A percentile compares a stretch with the other conserved stretches of the same genome.
Evolutionary conservation across 345 rosid genomes (phyloP).

Genomic region (Anacardium occidentale): DNA sequence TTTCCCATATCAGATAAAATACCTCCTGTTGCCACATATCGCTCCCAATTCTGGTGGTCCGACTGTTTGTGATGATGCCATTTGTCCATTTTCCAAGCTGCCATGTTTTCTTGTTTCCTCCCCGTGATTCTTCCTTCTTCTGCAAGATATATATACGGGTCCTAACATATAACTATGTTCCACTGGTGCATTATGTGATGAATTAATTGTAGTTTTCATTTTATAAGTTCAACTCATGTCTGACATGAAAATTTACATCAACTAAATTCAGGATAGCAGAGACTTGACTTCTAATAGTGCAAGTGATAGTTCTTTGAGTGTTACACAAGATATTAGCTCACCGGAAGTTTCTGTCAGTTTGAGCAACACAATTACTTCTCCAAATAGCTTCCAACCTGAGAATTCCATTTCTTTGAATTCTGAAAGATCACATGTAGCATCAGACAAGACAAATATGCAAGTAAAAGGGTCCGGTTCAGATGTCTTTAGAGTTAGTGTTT

Average conservation of each 20-base stretch:
- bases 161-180: too few relatives aligned
- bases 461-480: slow-evolving; percentile 83
- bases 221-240: slow-evolving; percentile 2
- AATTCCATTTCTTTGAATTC: slow-evolving; percentile 56
- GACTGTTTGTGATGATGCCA: too few relatives aligned
- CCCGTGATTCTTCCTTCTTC: too few relatives aligned
- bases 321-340: slow-evolving; percentile 60
- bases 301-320: slow-evolving; percentile 75
- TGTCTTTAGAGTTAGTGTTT: slow-evolving; percentile 91
- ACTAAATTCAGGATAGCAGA: slow-evolving; percentile 72
- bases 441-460: slow-evolving; percentile 77
- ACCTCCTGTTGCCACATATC: too few relatives aligned
- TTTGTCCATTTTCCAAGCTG: too few relatives aligned
- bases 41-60: too few relatives aligned
- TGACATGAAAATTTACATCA: slow-evolving; percentile 15
- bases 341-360: slow-evolving; percentile 58
- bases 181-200: background rate
- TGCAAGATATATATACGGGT: too few relatives aligned
- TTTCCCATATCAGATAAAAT: too few relatives aligned
- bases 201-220: slow-evolving; percentile 5
- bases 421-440: slow-evolving; percentile 88
- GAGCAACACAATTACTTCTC: slow-evolving; percentile 47
- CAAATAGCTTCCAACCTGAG: slow-evolving; percentile 54
- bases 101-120: too few relatives aligned
- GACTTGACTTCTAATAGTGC: slow-evolving; percentile 84